Evolutionary conservation across 148 eudicot genomes (phyloP), one percentile per base, ranked within the genome.

Genomic region (Spergularia bocconei): DNA sequence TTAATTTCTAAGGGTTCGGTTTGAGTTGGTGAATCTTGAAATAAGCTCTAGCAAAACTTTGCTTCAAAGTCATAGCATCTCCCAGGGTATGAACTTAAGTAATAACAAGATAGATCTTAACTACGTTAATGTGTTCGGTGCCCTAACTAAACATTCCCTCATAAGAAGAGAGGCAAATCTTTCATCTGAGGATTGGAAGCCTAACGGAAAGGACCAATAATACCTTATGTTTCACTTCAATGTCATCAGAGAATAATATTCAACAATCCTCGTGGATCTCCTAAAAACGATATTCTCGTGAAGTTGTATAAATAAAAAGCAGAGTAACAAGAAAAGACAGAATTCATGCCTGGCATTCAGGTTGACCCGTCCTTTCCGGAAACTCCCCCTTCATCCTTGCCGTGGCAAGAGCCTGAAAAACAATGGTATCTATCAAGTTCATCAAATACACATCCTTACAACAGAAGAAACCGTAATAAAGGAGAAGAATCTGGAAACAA

Each of bases 281-380:
- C 21, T 20, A 3, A 5, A 38, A 41, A 58, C 7, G 48, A 33
- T 29, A 13, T 47, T 21, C 10, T 11, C 21, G 12, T 58, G 17
- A 65, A 20, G 29, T 47, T 12, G 25, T 2, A 39, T 38, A 19
- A n/a, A 69, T 55, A 25, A 15, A 38, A 36, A 60, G 33, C 11
- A 16, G 62, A 74, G 7, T 36, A 67, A 16, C 21, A 13, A 12
- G 36, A 44, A 44, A 44, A 80, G 62, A 56, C 60, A 68, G 47
- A 78, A 68, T 60, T 64, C 85, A 73, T 85, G 87, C 99, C 99
- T 92, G 97, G 79, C 99, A 95, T 83, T 95, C 99, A 69, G 91
- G 91, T 82, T 95, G 97, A 78, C 99, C 98, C 39, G 80, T 78
- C 83, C 98, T 88, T 88, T 92, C 99, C 29, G 99, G 98, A 79